Evolutionary conservation across 2,329 filamentous ascomycete genomes (phyloP).

Genomic region (Gyromitra esculenta): DNA sequence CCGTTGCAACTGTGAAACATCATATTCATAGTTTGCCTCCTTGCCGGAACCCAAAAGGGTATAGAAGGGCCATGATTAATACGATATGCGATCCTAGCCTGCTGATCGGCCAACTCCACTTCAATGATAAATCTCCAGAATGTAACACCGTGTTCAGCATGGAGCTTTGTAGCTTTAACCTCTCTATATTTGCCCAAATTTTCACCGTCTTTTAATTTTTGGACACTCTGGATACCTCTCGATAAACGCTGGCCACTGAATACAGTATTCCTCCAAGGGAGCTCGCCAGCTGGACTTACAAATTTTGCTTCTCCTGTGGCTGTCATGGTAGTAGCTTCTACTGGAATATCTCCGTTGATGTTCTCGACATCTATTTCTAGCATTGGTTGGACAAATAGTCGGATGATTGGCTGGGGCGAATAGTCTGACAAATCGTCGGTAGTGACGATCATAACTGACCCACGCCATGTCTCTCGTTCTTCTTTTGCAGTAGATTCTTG

Average conservation of each 20-base stretch:
- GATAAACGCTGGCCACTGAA: not conserved
- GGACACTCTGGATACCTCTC: not conserved
- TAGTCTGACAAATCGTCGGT: slow-evolving; percentile 85
- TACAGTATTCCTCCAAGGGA: not conserved
- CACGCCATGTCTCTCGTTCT: slow-evolving; percentile 87
- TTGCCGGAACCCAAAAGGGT: slow-evolving; percentile 93
- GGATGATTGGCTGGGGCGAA: slow-evolving; percentile 76
- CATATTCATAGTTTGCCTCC: slow-evolving; percentile 90
- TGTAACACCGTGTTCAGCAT: slow-evolving; percentile 84
- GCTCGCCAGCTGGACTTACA: slow-evolving; percentile 1
- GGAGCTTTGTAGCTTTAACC: slow-evolving; percentile 81
- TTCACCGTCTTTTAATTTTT: slow-evolving; percentile 74
- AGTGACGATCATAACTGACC: slow-evolving; percentile 95
- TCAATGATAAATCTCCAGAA: slow-evolving; percentile 99
- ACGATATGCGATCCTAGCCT: slow-evolving; percentile 90
- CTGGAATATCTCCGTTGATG: not conserved
- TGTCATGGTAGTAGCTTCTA: not conserved
- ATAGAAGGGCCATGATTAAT: slow-evolving; percentile 90
- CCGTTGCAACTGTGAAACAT: slow-evolving; percentile 99
- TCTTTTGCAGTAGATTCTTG: slow-evolving; percentile 60
- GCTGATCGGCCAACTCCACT: slow-evolving; percentile 79
- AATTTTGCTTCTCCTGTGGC: not conserved
- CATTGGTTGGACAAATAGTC: slow-evolving; percentile 81
- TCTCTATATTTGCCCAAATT: slow-evolving; percentile 82
- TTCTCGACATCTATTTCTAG: slow-evolving; percentile 5